A percentile compares a stretch with the other conserved stretches of the same genome.
These are phyloP conservation scores for Nothomitra cinnamomea DNA, from an alignment of 2,329 filamentous ascomycete species.

Conservation along the genomic window DNA sequence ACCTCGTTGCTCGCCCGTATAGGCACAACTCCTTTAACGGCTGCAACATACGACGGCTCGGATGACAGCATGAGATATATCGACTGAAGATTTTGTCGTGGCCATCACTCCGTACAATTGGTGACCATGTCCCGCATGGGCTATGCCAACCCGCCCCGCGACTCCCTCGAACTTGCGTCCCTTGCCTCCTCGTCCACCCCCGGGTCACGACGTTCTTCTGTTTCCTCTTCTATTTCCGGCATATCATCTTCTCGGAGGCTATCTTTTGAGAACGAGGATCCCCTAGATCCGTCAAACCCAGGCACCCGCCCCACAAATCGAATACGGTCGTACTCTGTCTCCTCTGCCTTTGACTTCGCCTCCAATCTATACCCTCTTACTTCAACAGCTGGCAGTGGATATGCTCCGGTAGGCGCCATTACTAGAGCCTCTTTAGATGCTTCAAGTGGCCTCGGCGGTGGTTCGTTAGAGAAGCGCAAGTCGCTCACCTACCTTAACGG, in stretches of 20 bases:
- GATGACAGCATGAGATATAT: not conserved
- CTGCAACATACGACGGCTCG: not conserved
- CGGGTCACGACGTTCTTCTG: slow-evolving; percentile 45
- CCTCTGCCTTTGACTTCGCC: slow-evolving; percentile 91
- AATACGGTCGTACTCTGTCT: slow-evolving; percentile 68
- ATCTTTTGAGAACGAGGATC: slow-evolving; percentile 77
- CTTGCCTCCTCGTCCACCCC: slow-evolving; percentile 68
- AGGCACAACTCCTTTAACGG: not conserved
- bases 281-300: slow-evolving; percentile 40
- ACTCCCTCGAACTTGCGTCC: slow-evolving; percentile 92
- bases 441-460: slow-evolving; percentile 45
- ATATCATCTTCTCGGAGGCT: slow-evolving; percentile 82
- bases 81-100: too few relatives aligned
- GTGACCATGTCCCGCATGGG: not conserved
- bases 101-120: too few relatives aligned
- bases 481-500: slow-evolving; percentile 91
- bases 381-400: slow-evolving; percentile 56
- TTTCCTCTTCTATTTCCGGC: slow-evolving; percentile 61
- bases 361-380: slow-evolving; percentile 83
- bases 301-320: slow-evolving; percentile 27
- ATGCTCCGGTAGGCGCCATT: slow-evolving; percentile 71
- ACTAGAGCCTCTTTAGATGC: slow-evolving; percentile 32
- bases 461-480: slow-evolving; percentile 87
- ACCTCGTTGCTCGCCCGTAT: not conserved
- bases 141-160: slow-evolving; percentile 37